Evolutionary conservation across 2,329 filamentous ascomycete species (phyloP), one percentile per base, ranked within the genome.

Genomic region (Colletotrichum costaricense): DNA sequence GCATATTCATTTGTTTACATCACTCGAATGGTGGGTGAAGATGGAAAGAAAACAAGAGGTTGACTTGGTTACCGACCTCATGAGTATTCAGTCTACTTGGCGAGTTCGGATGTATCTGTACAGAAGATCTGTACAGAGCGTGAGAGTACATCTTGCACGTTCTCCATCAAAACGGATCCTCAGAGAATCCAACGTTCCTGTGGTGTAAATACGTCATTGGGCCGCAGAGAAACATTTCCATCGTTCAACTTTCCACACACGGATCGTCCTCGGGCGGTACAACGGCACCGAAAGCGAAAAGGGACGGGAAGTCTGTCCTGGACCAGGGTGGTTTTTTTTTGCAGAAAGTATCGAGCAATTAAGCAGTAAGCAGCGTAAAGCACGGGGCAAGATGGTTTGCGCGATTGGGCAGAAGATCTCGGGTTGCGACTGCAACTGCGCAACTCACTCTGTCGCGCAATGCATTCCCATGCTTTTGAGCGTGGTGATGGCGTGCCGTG

Each of bases 161-260:
- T 42, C 57, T 11, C 57, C 57, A 60, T 60, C 57, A 24, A 22
- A 42, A 60, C 6, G 30, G 3, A 5, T 24, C 28, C 57, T 58
- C 33, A 14, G 8, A n/a, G 33, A 33, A 35, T n/a, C 26, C 33
- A 30, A 33, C 26, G 54, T 28, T 58, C 28, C 14, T 19, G 5
- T 42, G 14, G 16, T 35, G 33, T 12, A 42, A 12, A 38, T 42
- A 60, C 38, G 59, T 62, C 59, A 62, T 62, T 14, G 59, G 24
- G 59, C 16, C 59, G 38, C 33, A 60, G 57, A 62, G 38, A 63
- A 62, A 62, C 59, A 38, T n/a, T 46, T 28, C 9, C 56, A 58
- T 38, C 35, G 42, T 26, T 12, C 14, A 35, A 12, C 19, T 24
- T 12, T 30, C 6, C 30, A 46, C 42, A 28, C 35, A 28, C 56